Conservation (phyloP, 2,329 filamentous ascomycete genomes). For the Mycocentrospora acerina region DNA sequence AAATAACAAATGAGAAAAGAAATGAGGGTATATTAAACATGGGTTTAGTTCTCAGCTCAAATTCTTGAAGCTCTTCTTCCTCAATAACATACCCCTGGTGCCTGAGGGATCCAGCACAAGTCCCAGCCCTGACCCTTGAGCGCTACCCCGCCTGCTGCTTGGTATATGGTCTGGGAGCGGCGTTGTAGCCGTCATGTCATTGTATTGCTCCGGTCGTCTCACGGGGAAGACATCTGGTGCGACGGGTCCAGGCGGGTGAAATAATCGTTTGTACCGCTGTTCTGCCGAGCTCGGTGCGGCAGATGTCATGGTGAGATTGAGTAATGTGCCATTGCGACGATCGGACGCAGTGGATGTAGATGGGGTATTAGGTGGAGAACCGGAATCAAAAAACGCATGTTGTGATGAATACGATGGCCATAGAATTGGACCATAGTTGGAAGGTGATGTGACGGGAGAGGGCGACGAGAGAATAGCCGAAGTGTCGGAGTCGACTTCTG, state of each 20-base stretch:
- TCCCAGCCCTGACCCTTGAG: slow-evolving; percentile 10
- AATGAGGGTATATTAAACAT: too few species aligned
- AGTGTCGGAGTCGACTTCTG: slow-evolving; percentile 34
- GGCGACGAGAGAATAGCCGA: slow-evolving; percentile 36
- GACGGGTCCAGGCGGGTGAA: slow-evolving; percentile 34
- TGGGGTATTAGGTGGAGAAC: slow-evolving; percentile 32
- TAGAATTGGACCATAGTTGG: slow-evolving; percentile 15
- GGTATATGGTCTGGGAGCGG: slow-evolving; percentile 5
- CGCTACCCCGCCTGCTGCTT: slow-evolving; percentile 21
- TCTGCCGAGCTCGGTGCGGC: slow-evolving; percentile 42
- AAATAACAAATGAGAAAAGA: too few species aligned
- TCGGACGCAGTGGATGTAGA: slow-evolving; percentile 12
- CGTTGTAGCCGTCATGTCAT: slow-evolving; percentile 6
- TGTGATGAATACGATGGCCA: slow-evolving; percentile 28
- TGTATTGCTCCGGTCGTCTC: slow-evolving; percentile 4
- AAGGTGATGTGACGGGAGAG: slow-evolving; percentile 30
- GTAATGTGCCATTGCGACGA: slow-evolving; percentile 20
- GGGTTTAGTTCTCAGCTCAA: too few species aligned
- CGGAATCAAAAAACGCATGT: slow-evolving; percentile 24
- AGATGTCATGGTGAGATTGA: slow-evolving; percentile 30
- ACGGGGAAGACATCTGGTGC: slow-evolving; percentile 13
- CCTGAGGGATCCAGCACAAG: slow-evolving; percentile 32
- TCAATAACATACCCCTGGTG: slow-evolving; percentile 33
- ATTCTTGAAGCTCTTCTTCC: slow-evolving; percentile 19
- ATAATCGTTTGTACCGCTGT: slow-evolving; percentile 45